Percentiles rank a stretch among this genome's conserved stretches.
phyloP scores from a whole-genome alignment of 2,329 filamentous ascomycete species.

The Exophiala oligosperma region DNA sequence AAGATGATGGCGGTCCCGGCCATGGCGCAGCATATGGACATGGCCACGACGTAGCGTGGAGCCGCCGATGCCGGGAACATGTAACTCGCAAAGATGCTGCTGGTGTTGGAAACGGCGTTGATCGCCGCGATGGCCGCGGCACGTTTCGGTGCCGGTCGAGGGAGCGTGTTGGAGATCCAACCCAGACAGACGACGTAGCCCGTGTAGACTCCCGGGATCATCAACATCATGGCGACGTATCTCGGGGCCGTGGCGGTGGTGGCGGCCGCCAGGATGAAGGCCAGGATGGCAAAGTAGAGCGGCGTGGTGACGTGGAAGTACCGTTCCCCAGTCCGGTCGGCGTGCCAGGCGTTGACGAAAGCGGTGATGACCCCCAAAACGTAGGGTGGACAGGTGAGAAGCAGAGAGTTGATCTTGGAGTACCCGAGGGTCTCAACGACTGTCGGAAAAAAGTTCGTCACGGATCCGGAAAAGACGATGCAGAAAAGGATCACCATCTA shows the following conservation, averaged over 20 bases:
- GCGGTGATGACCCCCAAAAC: constrained; percentile 58
- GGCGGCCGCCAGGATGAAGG: constrained; percentile 68
- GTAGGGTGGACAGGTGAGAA: constrained; percentile 51
- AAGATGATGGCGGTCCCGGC: constrained; percentile 63
- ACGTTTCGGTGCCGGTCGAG: constrained; percentile 73
- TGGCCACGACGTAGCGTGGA: constrained; percentile 54
- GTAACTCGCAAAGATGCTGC: constrained; percentile 69
- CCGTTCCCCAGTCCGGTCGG: constrained; percentile 69
- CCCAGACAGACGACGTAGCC: constrained; percentile 68
- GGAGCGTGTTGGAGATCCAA: constrained; percentile 76
- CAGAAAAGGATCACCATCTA: constrained; percentile 56
- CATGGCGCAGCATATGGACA: constrained; percentile 68
- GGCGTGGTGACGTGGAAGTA: constrained; percentile 68
- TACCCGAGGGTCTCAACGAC: constrained; percentile 69
- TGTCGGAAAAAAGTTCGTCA: constrained; percentile 70
- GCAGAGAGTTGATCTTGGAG: constrained; percentile 56
- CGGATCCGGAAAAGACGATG: constrained; percentile 51
- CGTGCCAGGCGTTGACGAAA: constrained; percentile 56
- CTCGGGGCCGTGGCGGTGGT: constrained; percentile 62
- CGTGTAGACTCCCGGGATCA: constrained; percentile 49
- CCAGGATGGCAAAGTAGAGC: constrained; percentile 59
- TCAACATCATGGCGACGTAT: constrained; percentile 72
- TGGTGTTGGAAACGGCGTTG: constrained; percentile 70
- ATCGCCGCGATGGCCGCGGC: constrained; percentile 72
- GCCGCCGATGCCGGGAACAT: constrained; percentile 58